Conservation (phyloP, 169 alveolate species). For the Eimeria zaria region DNA sequence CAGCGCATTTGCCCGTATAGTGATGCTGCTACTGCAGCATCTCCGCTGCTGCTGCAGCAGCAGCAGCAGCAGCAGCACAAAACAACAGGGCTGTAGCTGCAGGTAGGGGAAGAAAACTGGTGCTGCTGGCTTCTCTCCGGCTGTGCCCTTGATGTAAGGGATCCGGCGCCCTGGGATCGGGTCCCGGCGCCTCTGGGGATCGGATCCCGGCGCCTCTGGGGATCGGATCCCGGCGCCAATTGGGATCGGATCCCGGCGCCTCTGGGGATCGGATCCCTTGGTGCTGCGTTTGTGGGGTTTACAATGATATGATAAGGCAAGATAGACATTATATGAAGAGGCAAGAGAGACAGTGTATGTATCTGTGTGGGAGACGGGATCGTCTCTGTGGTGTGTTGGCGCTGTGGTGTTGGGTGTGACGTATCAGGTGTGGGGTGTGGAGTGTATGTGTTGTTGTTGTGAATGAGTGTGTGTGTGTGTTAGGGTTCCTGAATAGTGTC, state of each 20-base stretch:
- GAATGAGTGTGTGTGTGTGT: no score
- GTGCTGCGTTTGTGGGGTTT: not conserved
- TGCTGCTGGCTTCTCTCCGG: not conserved
- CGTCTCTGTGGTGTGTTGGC: no score
- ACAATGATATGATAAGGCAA: not conserved
- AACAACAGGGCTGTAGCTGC: not conserved
- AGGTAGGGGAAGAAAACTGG: not conserved
- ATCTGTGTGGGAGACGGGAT: no score
- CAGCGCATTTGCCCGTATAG: not conserved
- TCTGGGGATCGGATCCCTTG: not conserved
- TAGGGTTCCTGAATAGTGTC: not conserved
- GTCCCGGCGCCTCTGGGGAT: not conserved
- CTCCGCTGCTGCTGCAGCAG: constrained; percentile 1
- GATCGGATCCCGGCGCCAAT: not conserved
- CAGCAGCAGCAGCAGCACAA: not conserved
- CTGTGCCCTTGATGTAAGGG: not conserved
- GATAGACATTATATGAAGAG: no score
- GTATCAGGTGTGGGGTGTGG: no score
- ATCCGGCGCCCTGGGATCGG: not conserved
- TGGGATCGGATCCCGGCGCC: constrained; percentile 10
- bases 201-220: not conserved
- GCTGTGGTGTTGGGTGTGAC: no score
- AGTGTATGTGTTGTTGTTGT: no score
- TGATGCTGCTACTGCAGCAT: not conserved
- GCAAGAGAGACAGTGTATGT: no score